Percentiles rank a stretch among this genome's conserved stretches.
Evolutionary conservation across 176 grass and related monocot genomes (phyloP).

Genomic region (Panicum miliaceum): DNA sequence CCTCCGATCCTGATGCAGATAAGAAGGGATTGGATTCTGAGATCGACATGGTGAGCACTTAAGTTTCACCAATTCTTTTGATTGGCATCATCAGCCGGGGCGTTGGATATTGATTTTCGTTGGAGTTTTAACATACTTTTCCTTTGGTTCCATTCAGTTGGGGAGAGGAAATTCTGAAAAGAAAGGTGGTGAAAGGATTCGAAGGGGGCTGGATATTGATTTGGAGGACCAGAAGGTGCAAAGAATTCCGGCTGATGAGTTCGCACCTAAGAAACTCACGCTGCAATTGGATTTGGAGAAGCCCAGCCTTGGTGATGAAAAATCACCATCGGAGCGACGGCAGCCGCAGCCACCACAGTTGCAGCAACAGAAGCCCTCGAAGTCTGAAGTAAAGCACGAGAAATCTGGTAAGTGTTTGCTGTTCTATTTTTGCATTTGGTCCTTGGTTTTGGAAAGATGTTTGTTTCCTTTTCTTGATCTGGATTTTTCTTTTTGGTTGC

Average conservation of each 20-base stretch:
- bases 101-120: conserved; percentile 50
- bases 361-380: conserved; percentile 57
- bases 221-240: conserved; percentile 64
- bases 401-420: conserved; percentile 62
- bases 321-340: conserved; percentile 47
- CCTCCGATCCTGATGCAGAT: conserved; percentile 69
- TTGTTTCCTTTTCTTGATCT: conserved; percentile 1
- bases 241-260: conserved; percentile 48
- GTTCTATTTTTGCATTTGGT: conserved; percentile 26
- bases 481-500: conserved; percentile 23
- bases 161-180: conserved; percentile 54
- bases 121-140: background rate
- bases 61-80: conserved; percentile 44
- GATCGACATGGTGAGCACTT: conserved; percentile 73
- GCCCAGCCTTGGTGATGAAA: conserved; percentile 50
- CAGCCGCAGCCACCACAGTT: conserved; percentile 14
- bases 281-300: conserved; percentile 96
- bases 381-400: conserved; percentile 80
- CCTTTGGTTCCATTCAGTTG: conserved; percentile 36
- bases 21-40: conserved; percentile 73
- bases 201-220: conserved; percentile 54
- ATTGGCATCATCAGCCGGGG: conserved; percentile 32
- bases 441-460: conserved; percentile 1
- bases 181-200: conserved; percentile 61
- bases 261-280: conserved; percentile 58